Evolutionary conservation across 2,329 filamentous ascomycete species (phyloP), one percentile per base, ranked within the genome.

Genomic region (Chaetomium olivaceum): DNA sequence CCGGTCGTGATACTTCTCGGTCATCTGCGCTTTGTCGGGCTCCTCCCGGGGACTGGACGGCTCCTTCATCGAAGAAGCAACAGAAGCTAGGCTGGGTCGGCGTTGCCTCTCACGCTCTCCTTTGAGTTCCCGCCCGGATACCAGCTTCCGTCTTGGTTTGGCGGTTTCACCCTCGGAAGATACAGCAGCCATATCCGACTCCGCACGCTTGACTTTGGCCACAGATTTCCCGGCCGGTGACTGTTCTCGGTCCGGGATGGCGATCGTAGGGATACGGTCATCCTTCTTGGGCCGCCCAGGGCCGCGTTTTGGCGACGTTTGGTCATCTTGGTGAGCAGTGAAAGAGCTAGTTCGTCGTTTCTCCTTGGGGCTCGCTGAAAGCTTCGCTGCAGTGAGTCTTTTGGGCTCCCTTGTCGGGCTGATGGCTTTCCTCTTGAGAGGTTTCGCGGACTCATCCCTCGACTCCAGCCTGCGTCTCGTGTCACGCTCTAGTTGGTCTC

Each of bases 111-210:
- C 83, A 21, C 84, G 80, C 71, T 87, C 85, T 11, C 84, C 84
- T 67, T 86, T 85, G 48, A 88, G 75, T 64, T 89, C 87, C 60
- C 83, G 84, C 43, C 87, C 87, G 0, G 87, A 89, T 23, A 89
- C 81, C 12, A 90, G 80, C 72, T 89, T 90, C 48, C 86, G 80
- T 27, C 87, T 79, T 1, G 87, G 86, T 72, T 89, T 89, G 25
- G 80, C 74, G 9, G 83, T 75, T 72, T 87, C 86, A 1, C 82
- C 86, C 71, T 85, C 85, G 39, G 85, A 87, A 0, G 84, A 86
- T 7, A 80, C 77, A 2, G 77, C 80, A 16, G 81, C 79, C 27
- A 80, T 68, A 57, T 89, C 87, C 0, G 83, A 80, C 60, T 89
- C 87, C 1, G 80, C 75, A 56, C 82, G 81, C 69, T 83, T 86